Evolutionary conservation across 2,329 filamentous ascomycete species (phyloP), one percentile per base, ranked within the genome.

Genomic region (Pyricularia pennisetigena): DNA sequence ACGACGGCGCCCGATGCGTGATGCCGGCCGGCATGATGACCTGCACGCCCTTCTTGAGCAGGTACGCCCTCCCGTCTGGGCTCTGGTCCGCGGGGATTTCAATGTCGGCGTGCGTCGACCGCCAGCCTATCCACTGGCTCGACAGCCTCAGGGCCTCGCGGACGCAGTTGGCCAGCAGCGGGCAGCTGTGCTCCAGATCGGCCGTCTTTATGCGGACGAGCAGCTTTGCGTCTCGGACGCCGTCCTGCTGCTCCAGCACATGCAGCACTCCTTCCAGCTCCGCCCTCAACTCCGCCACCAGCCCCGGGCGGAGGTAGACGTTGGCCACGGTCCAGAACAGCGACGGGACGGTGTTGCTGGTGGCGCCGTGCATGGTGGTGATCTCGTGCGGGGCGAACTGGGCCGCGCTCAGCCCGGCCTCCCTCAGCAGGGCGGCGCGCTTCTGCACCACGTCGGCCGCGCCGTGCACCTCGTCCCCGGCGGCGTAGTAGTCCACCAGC

Each of bases 1-100:
- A 29, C 26, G 59, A 62, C 5, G 59, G 59, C 20, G 59, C 24
- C 14, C 59, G 59, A 41, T 70, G 69, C 14, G 63, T 26, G 4
- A 64, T 59, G 8, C 63, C 29, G 16, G 49, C 68, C 26, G 66
- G 67, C 24, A 68, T 49, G 28, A 64, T 59, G 30, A 70, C 63
- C 61, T 69, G 32, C 54, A 26, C 41, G 32, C 69, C 69, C 24
- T 59, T 62, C 26, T 68, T 68, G 23, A 70, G 68, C 35, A 70
- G 64, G 59, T 69, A 70, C 23, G 65, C 41, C 20, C 32, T 57
- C 16, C 69, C 66, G 63, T 65, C 63, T 9, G 59, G 59, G 26
- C 59, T 62, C 59, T 29, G 59, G 5, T 62, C 23, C 4, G 59
- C 59, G 2, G 59, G n/a, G 3, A 65, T 32, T 20, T 35, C 29